Conservation (phyloP, 2,329 filamentous ascomycete species). For the Byssochlamys sp. region DNA sequence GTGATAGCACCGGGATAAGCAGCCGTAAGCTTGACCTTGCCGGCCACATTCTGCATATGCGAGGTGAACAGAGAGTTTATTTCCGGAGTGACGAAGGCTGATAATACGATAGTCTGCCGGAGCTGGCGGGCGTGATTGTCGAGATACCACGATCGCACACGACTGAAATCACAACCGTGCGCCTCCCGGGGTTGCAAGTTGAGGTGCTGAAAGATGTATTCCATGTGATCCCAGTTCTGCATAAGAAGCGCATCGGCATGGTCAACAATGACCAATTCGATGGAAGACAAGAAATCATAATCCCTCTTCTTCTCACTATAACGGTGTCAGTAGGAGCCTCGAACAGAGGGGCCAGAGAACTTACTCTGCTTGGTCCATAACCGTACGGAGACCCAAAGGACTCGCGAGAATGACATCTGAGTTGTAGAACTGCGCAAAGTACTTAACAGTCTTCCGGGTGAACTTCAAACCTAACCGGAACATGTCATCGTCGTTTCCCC, state of each 20-base stretch:
- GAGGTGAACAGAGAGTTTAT: constrained; percentile 68
- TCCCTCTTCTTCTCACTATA: constrained; percentile 57
- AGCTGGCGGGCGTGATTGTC: constrained; percentile 71
- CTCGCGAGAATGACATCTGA: constrained; percentile 91
- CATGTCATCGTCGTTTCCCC: constrained; percentile 93
- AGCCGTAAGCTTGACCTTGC: constrained; percentile 64
- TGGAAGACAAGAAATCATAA: constrained; percentile 83
- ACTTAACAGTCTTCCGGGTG: constrained; percentile 89
- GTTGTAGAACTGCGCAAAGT: constrained; percentile 89
- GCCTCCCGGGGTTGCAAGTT: constrained; percentile 82
- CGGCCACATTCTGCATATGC: constrained; percentile 69
- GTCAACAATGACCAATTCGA: constrained; percentile 82
- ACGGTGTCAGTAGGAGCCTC: constrained; percentile 22
- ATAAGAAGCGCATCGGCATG: constrained; percentile 88
- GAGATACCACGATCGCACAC: constrained; percentile 86
- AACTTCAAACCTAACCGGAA: constrained; percentile 95
- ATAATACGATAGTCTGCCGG: constrained; percentile 74
- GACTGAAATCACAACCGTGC: constrained; percentile 86
- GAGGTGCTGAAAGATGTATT: constrained; percentile 81
- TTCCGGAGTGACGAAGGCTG: constrained; percentile 79
- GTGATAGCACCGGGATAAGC: constrained; percentile 64
- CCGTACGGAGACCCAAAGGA: constrained; percentile 78
- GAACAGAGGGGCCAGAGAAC: constrained; percentile 16
- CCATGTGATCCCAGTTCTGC: constrained; percentile 97
- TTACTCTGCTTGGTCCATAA: constrained; percentile 69